phyloP scores from a whole-genome alignment of 1,139 yeast genomes.

The Nadsonia commutata region DNA sequence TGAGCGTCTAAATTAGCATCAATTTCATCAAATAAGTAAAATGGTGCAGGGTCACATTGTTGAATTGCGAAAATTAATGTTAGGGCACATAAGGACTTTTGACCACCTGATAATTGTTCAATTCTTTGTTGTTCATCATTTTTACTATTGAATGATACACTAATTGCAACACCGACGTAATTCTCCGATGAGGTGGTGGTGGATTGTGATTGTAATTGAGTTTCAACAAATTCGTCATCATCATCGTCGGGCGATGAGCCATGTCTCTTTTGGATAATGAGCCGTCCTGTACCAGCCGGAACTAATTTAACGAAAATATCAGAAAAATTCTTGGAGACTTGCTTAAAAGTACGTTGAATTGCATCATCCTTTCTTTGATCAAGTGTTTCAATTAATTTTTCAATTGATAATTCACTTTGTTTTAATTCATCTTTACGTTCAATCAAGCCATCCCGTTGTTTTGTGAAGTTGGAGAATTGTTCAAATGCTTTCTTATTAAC shows the following conservation, averaged over 20 bases:
- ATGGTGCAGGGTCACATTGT: slow-evolving; percentile 92
- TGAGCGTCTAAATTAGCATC: slow-evolving; percentile 93
- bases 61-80: slow-evolving; percentile 89
- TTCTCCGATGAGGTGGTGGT: slow-evolving; percentile 30
- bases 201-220: slow-evolving; percentile 5
- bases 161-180: slow-evolving; percentile 70
- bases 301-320: slow-evolving; percentile 68
- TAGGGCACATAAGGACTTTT: slow-evolving; percentile 86
- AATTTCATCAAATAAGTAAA: slow-evolving; percentile 86
- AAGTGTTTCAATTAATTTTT: slow-evolving; percentile 52
- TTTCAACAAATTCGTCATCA: slow-evolving; percentile 4
- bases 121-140: slow-evolving; percentile 76
- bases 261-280: slow-evolving; percentile 44
- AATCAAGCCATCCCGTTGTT: slow-evolving; percentile 40
- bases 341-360: slow-evolving; percentile 60
- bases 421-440: slow-evolving; percentile 57
- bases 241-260: slow-evolving; percentile 16
- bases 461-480: slow-evolving; percentile 61
- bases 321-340: slow-evolving; percentile 59
- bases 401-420: slow-evolving; percentile 58
- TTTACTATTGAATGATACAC: slow-evolving; percentile 82
- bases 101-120: slow-evolving; percentile 93
- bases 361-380: slow-evolving; percentile 76
- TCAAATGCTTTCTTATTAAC: slow-evolving; percentile 86
- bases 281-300: slow-evolving; percentile 66